Evolutionary conservation across 805 yeast species (phyloP), one percentile per base, ranked within the genome.

Genomic region (Candida ovalis): DNA sequence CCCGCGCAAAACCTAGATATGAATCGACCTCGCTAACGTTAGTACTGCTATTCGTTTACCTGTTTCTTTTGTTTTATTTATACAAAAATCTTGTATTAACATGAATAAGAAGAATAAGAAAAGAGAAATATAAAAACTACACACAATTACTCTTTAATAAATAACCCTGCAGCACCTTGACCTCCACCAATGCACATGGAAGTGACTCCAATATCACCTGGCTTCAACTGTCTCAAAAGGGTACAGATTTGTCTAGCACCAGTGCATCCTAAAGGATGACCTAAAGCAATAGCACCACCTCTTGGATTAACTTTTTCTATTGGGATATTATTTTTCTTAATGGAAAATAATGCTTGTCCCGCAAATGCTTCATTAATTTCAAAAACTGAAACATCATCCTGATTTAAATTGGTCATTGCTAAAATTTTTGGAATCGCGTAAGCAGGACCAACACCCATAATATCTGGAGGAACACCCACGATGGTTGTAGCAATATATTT

Each of bases 161-260:
- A 77, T 40, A 91, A 74, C 13, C 92, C 86, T 42, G 98, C 98
- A 30, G 97, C 97, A 56, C 98, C 98, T 96, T 91, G 92, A 59
- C 98, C 98, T 32, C 97, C 89, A 61, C 98, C 98, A 56, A 92
- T 84, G 74, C 98, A 92, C 98, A 92, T 92, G 54, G 96, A 86
- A 12, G 95, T 87, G 45, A 92, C 84, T 56, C 98, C 98, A 55
- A 90, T 71, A 72, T 90, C 82, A 52, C 92, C 95, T 24, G 78
- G 66, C 67, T 84, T 71, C 61, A 91, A 77, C 72, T 89, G 92
- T 60, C 91, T 78, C 65, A 92, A 69, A 52, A 92, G 69, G 4
- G 98, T 92, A 40, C 97, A 91, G 45, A 88, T 77, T 72, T 91
- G 97, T 69, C 98, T 84, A 12, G 97, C 90, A 27, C 77, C 81